Base-by-base conservation (phyloP, 805 yeast species). In the Sugiyamaella marilandica region DNA sequence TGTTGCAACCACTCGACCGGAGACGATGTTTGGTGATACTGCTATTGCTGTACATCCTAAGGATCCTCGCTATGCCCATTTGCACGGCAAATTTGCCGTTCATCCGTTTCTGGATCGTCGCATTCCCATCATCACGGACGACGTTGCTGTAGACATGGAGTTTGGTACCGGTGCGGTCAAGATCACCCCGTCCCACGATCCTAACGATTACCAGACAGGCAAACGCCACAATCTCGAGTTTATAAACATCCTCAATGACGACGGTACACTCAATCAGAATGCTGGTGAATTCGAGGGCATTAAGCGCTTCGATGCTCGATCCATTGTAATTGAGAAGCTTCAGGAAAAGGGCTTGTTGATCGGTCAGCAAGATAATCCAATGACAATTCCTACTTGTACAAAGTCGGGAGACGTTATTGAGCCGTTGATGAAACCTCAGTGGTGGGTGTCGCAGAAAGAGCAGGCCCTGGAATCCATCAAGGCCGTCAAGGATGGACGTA, bases 141-240 rank as follows among this genome's bases (percentile, higher is more conserved):
- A 83, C 37, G 96, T 88, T 72, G 94, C 97, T 39, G 99, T 94
- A 59, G 99, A 94, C 71, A 94, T 94, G 98, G 96, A 87, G 70
- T 94, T 94, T 62, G 99, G 99, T 79, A 94, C 99, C 57, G 99
- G 99, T 84, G 99, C 99, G 47, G 99, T 94, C 57, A 94, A 94
- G 74, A 94, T 94, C 69, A 94, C 99, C 11, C 99, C 99, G 55
- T 97, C 96, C 43, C 99, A 94, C 72, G 99, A 94, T 74, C 86
- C 83, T 65, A 94, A 94, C 79, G 99, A 94, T 88, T 90, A 88
- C 79, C 79, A 77, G 67, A 89, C 97, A 51, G 99, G 99, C 76
- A 91, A 87, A 75, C 90, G 99, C 75, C 87, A 89, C 71, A 76
- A 81, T 65, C 78, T 94, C 64, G 96, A 89, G 69, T 81, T 89